Base-by-base conservation (phyloP, 2,329 filamentous ascomycete genomes). In the Colletotrichum orbiculare region DNA sequence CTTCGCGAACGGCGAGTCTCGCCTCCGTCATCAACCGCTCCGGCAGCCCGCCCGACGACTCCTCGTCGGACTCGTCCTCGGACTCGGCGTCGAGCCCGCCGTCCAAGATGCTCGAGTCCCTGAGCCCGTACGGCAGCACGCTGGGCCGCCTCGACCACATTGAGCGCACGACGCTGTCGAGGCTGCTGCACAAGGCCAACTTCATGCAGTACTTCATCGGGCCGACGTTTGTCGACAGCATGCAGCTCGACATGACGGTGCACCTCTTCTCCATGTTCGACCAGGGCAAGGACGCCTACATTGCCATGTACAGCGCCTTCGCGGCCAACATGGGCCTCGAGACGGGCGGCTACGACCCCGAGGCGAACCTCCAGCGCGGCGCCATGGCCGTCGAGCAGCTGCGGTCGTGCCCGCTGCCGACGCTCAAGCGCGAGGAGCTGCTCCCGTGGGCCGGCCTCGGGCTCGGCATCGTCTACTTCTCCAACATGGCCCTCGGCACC, bases 401-500 rank as follows among this genome's bases (percentile, higher is more conserved):
- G n/a, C 50, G 62, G 38, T 65, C 62, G 15, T 65, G 62, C 33
- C 52, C 52, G 41, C 13, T 65, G 37, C 62, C 62, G 11, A 56
- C 50, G 10, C 13, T 65, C 34, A 62, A 48, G 41, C 62, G 62
- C 39, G 62, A 65, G 2, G 62, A 65, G 25, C 41, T 65, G 1
- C 6, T 65, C 8, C 62, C 62, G 12, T 65, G 62, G 62, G 62
- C 62, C 3, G 62, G 62, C 4, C 1, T 65, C 8, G 62, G 62
- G 13, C 35, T 65, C 37, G 62, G 62, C 1, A 65, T 65, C 2
- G 58, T 65, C 1, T 65, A 65, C 52, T 65, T 65, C 15, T 65
- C 62, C 50, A 65, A 65, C 10, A 62, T 65, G 62, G 62, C 62
- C 41, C 62, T 65, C 50, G 62, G 62, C 25, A 65, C 62, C 12